Evolutionary conservation across 2,329 filamentous ascomycete genomes (phyloP).

Genomic region (Colletotrichum chrysophilum): DNA sequence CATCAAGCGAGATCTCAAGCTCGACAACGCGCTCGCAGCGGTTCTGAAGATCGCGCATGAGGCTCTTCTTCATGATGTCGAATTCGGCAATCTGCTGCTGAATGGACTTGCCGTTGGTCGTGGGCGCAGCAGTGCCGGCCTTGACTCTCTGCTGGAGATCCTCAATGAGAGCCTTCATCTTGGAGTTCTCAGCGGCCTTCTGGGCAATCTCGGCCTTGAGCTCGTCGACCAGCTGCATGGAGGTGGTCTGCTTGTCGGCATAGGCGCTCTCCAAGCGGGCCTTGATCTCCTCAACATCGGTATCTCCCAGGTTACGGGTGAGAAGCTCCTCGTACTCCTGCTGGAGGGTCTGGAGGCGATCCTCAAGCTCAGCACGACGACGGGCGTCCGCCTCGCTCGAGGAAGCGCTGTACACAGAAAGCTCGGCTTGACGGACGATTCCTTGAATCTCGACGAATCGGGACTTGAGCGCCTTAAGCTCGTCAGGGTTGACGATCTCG

Average conservation of each 20-base stretch:
- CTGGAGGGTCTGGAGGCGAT: constrained; percentile 75
- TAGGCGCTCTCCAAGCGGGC: constrained; percentile 78
- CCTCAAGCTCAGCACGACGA: constrained; percentile 78
- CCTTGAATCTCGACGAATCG: constrained; percentile 89
- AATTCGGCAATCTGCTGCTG: constrained; percentile 99
- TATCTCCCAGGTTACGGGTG: constrained; percentile 77
- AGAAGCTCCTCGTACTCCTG: constrained; percentile 85
- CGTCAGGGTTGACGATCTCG: constrained; percentile 81
- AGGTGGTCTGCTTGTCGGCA: constrained; percentile 74
- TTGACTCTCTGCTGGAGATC: constrained; percentile 79
- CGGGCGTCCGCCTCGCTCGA: constrained; percentile 69
- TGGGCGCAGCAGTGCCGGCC: constrained; percentile 62
- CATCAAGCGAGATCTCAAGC: constrained; percentile 95
- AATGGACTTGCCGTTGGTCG: constrained; percentile 85
- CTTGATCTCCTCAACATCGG: constrained; percentile 86
- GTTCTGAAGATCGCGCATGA: constrained; percentile 99
- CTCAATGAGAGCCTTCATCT: constrained; percentile 81
- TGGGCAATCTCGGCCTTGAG: constrained; percentile 77
- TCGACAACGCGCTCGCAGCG: constrained; percentile 97
- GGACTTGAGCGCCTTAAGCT: constrained; percentile 77
- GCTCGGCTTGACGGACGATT: constrained; percentile 89
- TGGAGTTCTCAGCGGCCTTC: constrained; percentile 81
- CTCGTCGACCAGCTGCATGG: constrained; percentile 76
- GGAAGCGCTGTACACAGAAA: constrained; percentile 76
- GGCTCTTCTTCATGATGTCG: constrained; percentile 98